Base-by-base conservation (phyloP, 192 early-diverging fungal species). In the Umbelopsis ramanniana region DNA sequence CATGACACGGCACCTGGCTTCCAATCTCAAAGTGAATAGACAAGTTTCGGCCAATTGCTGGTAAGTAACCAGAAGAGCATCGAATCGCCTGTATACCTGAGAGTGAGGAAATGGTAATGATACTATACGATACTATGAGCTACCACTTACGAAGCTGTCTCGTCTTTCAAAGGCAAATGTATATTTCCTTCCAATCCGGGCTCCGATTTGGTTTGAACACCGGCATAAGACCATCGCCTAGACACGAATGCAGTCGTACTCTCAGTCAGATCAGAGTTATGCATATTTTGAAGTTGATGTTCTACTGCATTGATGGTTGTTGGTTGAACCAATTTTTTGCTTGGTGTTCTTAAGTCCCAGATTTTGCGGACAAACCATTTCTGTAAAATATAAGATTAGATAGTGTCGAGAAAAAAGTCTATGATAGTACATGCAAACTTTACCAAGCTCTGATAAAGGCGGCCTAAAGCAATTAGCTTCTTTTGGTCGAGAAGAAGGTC, bases 401-500 rank as follows among this genome's bases (percentile, higher is more conserved):
- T n/a, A 29, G 37, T 12, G 29, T 23, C 9, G 6, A 22, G 21
- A 75, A 75, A 21, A n/a, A 76, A 74, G 29, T 70, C 74, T 10
- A 72, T 52, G 78, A 38, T 79, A 78, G 23, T 67, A 54, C 50
- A 57, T 19, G 63, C 2, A 81, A 68, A 35, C 81, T 83, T 83
- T 75, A 95, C 94, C 70, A 97, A 82, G 52, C 91, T 93, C 60
- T 95, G 90, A 76, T 95, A 92, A 74, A 96, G 82, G 70, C 88
- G 85, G 3, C 91, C 93, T 15, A 96, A 60, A 3, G 85, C 74
- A 67, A 89, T 86, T 40, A 98, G 70, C 57, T 85, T 94, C 70
- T 91, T 93, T 22, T 80, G 78, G 46, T 98, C 96, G 55, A 96
- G 89, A n/a, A 98, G 84, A 3, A 98, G 85, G 73, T 98, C 95